phyloP scores from a whole-genome alignment of 148 eudicot species.

The Heliamphora exappendiculata region DNA sequence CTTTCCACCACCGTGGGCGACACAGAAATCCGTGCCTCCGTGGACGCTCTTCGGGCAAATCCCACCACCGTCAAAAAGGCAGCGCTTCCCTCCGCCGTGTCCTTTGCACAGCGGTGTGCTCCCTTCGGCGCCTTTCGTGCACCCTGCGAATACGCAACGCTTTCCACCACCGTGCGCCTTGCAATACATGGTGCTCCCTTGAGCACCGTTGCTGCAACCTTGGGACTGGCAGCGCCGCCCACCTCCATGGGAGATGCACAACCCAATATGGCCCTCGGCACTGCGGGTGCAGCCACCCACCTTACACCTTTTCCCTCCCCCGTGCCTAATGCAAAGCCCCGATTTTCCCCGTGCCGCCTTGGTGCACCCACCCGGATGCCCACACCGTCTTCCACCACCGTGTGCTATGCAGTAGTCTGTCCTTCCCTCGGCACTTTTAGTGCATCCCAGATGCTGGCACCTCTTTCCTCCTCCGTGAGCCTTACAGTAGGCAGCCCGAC shows the following conservation, averaged over 20 bases:
- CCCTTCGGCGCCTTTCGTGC: too few relatives aligned
- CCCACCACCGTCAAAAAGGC: conserved; percentile 6
- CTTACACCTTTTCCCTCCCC: conserved; percentile 18
- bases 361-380: conserved; percentile 9
- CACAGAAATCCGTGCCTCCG: conserved; percentile 19
- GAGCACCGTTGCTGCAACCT: conserved; percentile 14
- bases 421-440: conserved; percentile 17
- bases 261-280: conserved; percentile 17
- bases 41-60: conserved; percentile 18
- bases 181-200: conserved; percentile 19
- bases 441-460: conserved; percentile 16
- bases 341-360: conserved; percentile 19
- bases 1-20: conserved; percentile 19
- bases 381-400: conserved; percentile 15
- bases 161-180: conserved; percentile 22
- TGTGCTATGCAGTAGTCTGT: conserved; percentile 19
- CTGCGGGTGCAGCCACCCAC: conserved; percentile 13
- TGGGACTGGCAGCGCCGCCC: conserved; percentile 14
- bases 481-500: conserved; percentile 15
- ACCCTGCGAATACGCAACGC: conserved; percentile 9
- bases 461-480: conserved; percentile 19
- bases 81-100: conserved; percentile 20
- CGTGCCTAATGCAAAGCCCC: conserved; percentile 15
- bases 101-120: conserved; percentile 19
- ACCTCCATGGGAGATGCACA: conserved; percentile 20